A percentile compares a stretch with the other conserved stretches of the same genome.
Evolutionary conservation across 78 protist species (phyloP).

Genomic region (Paratrimastix pyriformis): DNA sequence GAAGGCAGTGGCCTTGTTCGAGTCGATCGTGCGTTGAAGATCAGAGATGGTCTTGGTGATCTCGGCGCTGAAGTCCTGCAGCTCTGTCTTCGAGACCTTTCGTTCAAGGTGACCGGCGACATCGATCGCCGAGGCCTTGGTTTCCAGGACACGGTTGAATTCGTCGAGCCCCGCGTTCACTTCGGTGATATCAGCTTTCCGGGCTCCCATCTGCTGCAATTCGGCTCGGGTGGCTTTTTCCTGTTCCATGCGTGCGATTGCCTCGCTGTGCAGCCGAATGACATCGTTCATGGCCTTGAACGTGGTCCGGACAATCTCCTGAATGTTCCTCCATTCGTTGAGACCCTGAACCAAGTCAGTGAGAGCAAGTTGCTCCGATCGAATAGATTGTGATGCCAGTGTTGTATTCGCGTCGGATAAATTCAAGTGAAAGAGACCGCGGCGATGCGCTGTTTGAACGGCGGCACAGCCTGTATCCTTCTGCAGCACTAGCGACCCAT

Average conservation of each 20-base stretch:
- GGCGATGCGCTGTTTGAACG: too few species aligned
- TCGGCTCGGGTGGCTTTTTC: background rate
- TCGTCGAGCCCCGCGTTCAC: background rate
- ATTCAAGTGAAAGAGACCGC: too few species aligned
- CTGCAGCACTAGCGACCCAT: too few species aligned
- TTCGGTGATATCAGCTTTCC: background rate
- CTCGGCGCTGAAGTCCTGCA: too few species aligned
- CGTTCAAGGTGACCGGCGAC: background rate
- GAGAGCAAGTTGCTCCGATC: too few species aligned
- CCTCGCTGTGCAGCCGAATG: background rate
- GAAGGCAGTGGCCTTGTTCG: too few species aligned
- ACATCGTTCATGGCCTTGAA: background rate
- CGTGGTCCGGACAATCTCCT: constrained; percentile 13
- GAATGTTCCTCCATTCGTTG: constrained; percentile 9
- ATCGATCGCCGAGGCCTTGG: background rate
- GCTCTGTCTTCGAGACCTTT: background rate
- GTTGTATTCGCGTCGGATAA: too few species aligned
- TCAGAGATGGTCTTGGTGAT: too few species aligned
- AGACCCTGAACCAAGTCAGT: background rate
- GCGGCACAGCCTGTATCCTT: too few species aligned
- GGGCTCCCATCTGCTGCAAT: background rate
- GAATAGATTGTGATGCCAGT: too few species aligned
- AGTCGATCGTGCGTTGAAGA: too few species aligned
- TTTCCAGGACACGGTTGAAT: background rate
- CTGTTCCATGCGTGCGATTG: background rate